These are phyloP conservation scores for Cladosporium colombiae DNA, from an alignment of 2,329 filamentous ascomycete species.

Conservation along the genomic window DNA sequence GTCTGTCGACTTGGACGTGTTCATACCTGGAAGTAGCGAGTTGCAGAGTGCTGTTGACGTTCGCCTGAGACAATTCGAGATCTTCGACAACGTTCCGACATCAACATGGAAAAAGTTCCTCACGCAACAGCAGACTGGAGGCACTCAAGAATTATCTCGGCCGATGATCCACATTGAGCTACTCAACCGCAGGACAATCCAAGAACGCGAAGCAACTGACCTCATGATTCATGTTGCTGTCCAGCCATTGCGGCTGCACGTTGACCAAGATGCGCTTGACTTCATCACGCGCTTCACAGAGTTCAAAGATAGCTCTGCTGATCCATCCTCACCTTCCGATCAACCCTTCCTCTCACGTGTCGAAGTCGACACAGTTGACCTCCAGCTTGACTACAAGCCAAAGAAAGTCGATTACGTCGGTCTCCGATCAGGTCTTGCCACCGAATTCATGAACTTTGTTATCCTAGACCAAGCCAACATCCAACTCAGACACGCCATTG, in stretches of 20 bases:
- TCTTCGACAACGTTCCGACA: constrained; percentile 90
- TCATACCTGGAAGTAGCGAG: constrained; percentile 73
- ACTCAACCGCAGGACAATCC: constrained; percentile 81
- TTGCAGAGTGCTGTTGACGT: constrained; percentile 87
- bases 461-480: constrained; percentile 87
- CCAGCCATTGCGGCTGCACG: constrained; percentile 84
- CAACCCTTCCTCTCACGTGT: constrained; percentile 77
- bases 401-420: constrained; percentile 97
- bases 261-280: constrained; percentile 95
- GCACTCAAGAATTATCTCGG: constrained; percentile 73
- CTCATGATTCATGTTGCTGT: constrained; percentile 71
- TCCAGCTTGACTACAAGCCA: constrained; percentile 95
- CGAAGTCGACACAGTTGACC: constrained; percentile 78
- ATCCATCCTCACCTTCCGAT: constrained; percentile 47
- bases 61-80: constrained; percentile 77
- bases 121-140: constrained; percentile 84
- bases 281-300: constrained; percentile 98
- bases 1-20: constrained; percentile 77
- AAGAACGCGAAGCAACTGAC: constrained; percentile 82
- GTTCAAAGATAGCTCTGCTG: constrained; percentile 76
- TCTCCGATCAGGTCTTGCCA: constrained; percentile 87
- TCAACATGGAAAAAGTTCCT: constrained; percentile 99
- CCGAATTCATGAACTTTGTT: constrained; percentile 98
- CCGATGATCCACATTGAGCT: constrained; percentile 91
- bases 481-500: constrained; percentile 81